These are phyloP conservation scores for Musa acuminata DNA, from an alignment of 176 grass and related monocot genomes.

Conservation along the genomic window DNA sequence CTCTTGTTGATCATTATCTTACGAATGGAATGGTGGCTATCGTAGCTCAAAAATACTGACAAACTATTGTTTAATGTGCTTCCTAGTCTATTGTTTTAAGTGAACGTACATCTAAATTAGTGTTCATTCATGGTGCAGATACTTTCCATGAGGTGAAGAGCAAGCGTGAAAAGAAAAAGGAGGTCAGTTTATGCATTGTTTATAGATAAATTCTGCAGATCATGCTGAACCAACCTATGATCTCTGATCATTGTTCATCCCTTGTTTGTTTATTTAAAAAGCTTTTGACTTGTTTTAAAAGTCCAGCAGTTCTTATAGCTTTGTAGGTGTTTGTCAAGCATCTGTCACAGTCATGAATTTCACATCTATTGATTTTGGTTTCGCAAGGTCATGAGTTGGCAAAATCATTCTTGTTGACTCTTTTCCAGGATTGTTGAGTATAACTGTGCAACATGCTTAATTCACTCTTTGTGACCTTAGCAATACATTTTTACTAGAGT, in stretches of 20 bases:
- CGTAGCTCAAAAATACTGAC: not conserved
- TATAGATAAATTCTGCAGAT: not conserved
- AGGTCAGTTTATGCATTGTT: constrained; percentile 31
- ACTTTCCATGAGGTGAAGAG: constrained; percentile 70
- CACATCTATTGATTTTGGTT: too few relatives aligned
- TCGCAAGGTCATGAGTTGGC: too few relatives aligned
- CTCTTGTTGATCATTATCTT: not conserved
- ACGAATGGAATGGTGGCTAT: not conserved
- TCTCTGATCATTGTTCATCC: not conserved
- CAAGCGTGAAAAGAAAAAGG: constrained; percentile 66
- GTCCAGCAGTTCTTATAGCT: not conserved
- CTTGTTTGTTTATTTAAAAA: constrained; percentile 5
- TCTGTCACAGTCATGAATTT: too few relatives aligned
- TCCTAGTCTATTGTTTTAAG: not conserved
- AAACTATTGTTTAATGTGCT: constrained; percentile 3
- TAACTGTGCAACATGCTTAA: too few relatives aligned
- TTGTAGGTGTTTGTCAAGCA: not conserved
- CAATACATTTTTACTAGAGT: too few relatives aligned
- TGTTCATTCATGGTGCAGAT: constrained; percentile 31
- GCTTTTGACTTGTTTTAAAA: not conserved
- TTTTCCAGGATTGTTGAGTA: too few relatives aligned
- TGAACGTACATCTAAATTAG: constrained; percentile 20
- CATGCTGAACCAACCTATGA: not conserved
- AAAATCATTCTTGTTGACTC: too few relatives aligned
- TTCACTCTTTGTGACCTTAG: too few relatives aligned